Evolutionary conservation across 225 moss, liverwort and hornwort species (phyloP).

Genomic region (Bryoerythrophyllum caledonicum): DNA sequence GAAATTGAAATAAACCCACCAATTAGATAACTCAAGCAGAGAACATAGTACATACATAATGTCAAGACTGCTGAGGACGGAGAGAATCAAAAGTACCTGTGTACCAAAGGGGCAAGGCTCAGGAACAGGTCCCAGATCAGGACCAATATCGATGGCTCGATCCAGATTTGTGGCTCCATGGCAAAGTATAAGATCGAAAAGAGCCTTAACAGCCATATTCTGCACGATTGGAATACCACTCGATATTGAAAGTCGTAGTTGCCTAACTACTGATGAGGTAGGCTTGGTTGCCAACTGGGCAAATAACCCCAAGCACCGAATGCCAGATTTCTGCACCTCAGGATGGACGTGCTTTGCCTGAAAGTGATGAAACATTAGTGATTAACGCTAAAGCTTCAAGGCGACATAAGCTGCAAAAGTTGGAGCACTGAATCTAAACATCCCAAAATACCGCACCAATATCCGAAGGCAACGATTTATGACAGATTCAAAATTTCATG

Average conservation of each 20-base stretch:
- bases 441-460: conserved; percentile 7
- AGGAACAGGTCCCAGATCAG: conserved; percentile 43
- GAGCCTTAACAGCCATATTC: conserved; percentile 80
- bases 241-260: conserved; percentile 60
- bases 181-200: conserved; percentile 85
- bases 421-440: conserved; percentile 2
- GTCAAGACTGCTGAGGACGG: conserved; percentile 9
- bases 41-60: background rate
- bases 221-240: conserved; percentile 65
- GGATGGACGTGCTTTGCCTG: conserved; percentile 85
- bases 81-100: conserved; percentile 39
- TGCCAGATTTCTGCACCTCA: conserved; percentile 80
- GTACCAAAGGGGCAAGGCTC: conserved; percentile 39
- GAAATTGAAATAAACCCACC: conserved; percentile 2
- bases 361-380: conserved; percentile 22
- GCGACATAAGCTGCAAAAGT: background rate
- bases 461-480: background rate
- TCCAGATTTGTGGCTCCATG: conserved; percentile 78
- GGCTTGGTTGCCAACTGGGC: conserved; percentile 62
- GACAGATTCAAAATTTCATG: background rate
- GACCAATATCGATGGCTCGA: conserved; percentile 50
- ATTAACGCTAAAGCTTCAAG: conserved; percentile 5
- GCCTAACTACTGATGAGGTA: conserved; percentile 52
- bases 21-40: conserved; percentile 2
- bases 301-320: conserved; percentile 87